These are phyloP conservation scores for Sutorius australiensis DNA, from an alignment of 768 basidiomycete species.

Conservation along the genomic window DNA sequence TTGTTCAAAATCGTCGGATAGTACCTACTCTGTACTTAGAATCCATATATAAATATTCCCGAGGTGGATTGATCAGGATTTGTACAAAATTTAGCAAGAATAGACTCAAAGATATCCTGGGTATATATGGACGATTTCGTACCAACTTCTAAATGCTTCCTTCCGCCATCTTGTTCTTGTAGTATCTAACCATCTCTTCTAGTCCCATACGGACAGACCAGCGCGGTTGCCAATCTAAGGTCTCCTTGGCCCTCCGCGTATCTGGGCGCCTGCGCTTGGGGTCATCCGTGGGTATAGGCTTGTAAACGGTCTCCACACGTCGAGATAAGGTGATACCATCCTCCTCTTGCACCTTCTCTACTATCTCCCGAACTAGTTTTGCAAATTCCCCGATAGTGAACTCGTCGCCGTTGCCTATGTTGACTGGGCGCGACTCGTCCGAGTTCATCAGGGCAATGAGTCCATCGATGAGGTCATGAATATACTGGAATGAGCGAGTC, in stretches of 20 bases:
- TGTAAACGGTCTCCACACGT: constrained; percentile 68
- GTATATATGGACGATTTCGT: background rate
- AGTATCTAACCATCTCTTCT: constrained; percentile 93
- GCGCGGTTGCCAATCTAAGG: constrained; percentile 84
- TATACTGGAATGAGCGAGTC: constrained; percentile 96
- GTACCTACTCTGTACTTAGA: constrained; percentile 15
- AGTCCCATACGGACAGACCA: constrained; percentile 93
- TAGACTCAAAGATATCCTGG: background rate
- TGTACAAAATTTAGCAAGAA: background rate
- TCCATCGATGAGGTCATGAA: constrained; percentile 96
- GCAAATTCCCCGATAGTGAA: constrained; percentile 96
- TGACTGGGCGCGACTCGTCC: constrained; percentile 87
- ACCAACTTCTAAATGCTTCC: constrained; percentile 56
- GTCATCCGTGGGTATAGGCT: constrained; percentile 86
- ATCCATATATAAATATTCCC: constrained; percentile 11
- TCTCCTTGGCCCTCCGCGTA: constrained; percentile 82
- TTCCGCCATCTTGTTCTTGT: constrained; percentile 85
- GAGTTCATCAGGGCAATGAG: constrained; percentile 95
- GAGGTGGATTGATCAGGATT: background rate
- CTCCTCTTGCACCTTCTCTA: constrained; percentile 87
- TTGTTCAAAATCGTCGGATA: background rate
- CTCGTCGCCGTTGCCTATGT: constrained; percentile 94
- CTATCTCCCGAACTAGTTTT: constrained; percentile 84
- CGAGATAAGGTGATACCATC: constrained; percentile 55
- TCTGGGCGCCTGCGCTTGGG: constrained; percentile 94